A percentile compares a stretch with the other conserved stretches of the same genome.
Evolutionary conservation across 129 eudicot genomes (phyloP).

Genomic region (Saposhnikovia divaricata): DNA sequence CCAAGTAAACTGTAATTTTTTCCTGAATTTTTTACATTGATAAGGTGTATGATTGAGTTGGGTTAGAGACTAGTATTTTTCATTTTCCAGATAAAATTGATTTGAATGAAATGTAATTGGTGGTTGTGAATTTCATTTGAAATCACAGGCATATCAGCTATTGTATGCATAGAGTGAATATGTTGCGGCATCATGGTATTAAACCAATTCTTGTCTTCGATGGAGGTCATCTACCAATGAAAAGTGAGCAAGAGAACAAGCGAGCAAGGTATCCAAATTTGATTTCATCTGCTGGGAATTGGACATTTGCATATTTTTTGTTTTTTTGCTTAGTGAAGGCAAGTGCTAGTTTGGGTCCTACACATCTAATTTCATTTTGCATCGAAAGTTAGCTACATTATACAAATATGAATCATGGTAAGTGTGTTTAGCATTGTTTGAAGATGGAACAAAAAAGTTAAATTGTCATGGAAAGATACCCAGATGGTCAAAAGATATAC

Average conservation of each 20-base stretch:
- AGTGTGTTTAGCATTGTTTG: neutral
- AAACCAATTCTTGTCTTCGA: slow-evolving; percentile 88
- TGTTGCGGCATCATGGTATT: slow-evolving; percentile 82
- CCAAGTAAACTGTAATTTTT: neutral
- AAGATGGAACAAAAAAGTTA: neutral
- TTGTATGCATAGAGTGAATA: slow-evolving; percentile 96
- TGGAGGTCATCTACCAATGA: slow-evolving; percentile 94
- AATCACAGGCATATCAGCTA: slow-evolving; percentile 76
- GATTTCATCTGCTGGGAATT: neutral
- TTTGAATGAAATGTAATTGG: neutral
- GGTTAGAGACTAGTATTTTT: neutral
- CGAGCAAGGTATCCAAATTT: slow-evolving; percentile 64
- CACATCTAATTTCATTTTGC: neutral
- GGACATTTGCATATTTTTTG: neutral
- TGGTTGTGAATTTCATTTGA: neutral
- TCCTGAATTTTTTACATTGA: neutral
- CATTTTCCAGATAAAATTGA: neutral
- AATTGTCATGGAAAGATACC: neutral
- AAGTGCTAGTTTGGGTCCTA: neutral
- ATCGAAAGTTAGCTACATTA: neutral
- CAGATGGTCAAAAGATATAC: neutral
- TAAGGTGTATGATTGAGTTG: neutral
- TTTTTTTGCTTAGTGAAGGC: neutral
- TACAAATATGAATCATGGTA: neutral
- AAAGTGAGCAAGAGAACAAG: slow-evolving; percentile 84